Evolutionary conservation across 208 protist genomes (phyloP).

Genomic region (Acanthamoeba quina): DNA sequence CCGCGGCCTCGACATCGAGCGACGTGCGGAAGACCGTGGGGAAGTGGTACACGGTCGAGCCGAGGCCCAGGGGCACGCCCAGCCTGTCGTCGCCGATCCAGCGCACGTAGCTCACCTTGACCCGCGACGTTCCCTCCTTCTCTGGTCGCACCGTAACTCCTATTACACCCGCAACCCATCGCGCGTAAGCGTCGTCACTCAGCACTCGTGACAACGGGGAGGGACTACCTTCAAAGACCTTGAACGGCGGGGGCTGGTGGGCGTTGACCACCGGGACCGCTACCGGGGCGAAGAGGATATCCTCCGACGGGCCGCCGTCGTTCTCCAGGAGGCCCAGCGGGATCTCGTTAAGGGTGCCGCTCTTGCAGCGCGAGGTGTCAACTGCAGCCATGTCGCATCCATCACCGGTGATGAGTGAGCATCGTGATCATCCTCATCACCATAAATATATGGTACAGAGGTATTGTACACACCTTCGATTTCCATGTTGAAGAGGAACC

Average conservation of each 20-base stretch:
- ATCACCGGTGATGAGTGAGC: neutral
- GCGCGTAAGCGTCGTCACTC: neutral
- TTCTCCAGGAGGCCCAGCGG: neutral
- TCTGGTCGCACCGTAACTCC: slow-evolving; percentile 42
- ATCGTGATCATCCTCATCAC: neutral
- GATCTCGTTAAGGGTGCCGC: neutral
- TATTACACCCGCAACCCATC: neutral
- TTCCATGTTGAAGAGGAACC: slow-evolving; percentile 70
- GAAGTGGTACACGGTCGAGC: slow-evolving; percentile 58
- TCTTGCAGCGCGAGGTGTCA: slow-evolving; percentile 71
- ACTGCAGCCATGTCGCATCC: neutral
- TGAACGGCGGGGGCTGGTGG: neutral
- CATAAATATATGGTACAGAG: no score
- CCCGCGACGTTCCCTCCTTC: slow-evolving; percentile 22
- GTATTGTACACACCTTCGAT: neutral
- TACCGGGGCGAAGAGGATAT: slow-evolving; percentile 32
- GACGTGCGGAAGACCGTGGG: slow-evolving; percentile 45
- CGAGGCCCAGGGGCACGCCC: slow-evolving; percentile 3
- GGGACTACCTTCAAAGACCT: slow-evolving; percentile 25
- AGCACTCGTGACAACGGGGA: neutral
- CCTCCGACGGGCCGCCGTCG: slow-evolving; percentile 65
- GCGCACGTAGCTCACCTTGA: slow-evolving; percentile 57
- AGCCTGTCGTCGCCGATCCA: neutral
- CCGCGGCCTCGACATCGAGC: slow-evolving; percentile 18
- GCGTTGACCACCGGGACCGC: neutral